These are phyloP conservation scores for Phytophthora fragariaefolia DNA, from an alignment of 352 stramenopile species.

Conservation along the genomic window DNA sequence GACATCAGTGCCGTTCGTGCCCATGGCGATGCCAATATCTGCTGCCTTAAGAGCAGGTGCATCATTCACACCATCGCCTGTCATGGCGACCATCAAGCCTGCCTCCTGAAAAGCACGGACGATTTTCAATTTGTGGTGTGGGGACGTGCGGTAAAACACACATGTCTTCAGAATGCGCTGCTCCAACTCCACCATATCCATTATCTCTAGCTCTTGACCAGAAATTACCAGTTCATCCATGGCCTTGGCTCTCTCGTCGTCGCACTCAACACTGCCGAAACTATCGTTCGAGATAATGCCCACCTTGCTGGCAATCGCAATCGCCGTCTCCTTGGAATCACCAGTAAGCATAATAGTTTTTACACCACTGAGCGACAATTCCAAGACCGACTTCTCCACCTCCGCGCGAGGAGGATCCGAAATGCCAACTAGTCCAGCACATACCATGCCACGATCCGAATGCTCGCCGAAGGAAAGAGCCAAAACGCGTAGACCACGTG, in stretches of 20 bases:
- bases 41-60: conserved; percentile 96
- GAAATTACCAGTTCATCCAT: conserved; percentile 78
- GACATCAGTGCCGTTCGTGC: conserved; percentile 97
- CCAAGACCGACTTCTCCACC: conserved; percentile 68
- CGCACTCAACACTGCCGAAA: conserved; percentile 34
- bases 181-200: conserved; percentile 85
- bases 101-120: conserved; percentile 92
- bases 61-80: conserved; percentile 99
- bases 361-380: conserved; percentile 64
- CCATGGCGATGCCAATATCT: conserved; percentile 98
- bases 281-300: conserved; percentile 88
- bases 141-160: conserved; percentile 96
- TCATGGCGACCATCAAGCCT: conserved; percentile 95
- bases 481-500: conserved; percentile 86
- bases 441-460: conserved; percentile 87
- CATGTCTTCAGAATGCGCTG: conserved; percentile 89
- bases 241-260: conserved; percentile 38
- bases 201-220: conserved; percentile 89
- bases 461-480: conserved; percentile 90
- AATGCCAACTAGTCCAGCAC: conserved; percentile 94
- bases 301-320: conserved; percentile 94
- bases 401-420: conserved; percentile 80
- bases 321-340: conserved; percentile 95
- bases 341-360: conserved; percentile 94
- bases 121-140: conserved; percentile 96